A percentile compares a stretch with the other conserved stretches of the same genome.
Evolutionary conservation across 441 rosid genomes (phyloP).

Genomic region (Corymbia citriodora): DNA sequence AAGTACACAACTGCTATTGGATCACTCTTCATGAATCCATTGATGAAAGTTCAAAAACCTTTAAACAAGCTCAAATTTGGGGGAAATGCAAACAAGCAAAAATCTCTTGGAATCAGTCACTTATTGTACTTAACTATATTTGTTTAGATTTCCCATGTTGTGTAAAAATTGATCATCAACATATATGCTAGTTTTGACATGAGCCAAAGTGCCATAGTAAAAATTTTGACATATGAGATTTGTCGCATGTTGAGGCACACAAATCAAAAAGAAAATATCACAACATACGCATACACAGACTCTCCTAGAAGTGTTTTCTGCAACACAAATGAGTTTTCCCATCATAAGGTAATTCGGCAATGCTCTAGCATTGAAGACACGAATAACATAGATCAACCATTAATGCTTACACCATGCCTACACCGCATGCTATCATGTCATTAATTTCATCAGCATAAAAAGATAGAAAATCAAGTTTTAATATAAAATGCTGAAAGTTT

Average conservation of each 20-base stretch:
- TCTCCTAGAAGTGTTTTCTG: neutral
- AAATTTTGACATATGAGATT: neutral
- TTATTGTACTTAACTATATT: neutral
- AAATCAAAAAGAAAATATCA: neutral
- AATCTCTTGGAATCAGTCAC: too few species aligned
- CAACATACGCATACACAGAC: neutral
- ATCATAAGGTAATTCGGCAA: neutral
- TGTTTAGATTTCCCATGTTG: neutral
- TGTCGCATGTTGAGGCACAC: neutral
- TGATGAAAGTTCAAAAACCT: neutral
- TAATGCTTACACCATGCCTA: neutral
- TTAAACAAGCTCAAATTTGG: neutral
- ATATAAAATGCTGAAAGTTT: neutral
- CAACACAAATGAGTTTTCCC: neutral
- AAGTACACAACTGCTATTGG: conserved; percentile 56
- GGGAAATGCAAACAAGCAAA: neutral
- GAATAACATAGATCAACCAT: neutral
- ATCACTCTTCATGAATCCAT: conserved; percentile 43
- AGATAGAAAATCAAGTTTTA: neutral
- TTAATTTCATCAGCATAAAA: neutral
- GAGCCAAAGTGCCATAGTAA: neutral
- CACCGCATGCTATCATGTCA: neutral
- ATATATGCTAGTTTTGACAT: neutral
- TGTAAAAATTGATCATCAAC: neutral
- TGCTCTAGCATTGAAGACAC: neutral